These are phyloP conservation scores for Maudiozyma bulderi DNA, from an alignment of 805 yeast genomes.

Conservation along the genomic window DNA sequence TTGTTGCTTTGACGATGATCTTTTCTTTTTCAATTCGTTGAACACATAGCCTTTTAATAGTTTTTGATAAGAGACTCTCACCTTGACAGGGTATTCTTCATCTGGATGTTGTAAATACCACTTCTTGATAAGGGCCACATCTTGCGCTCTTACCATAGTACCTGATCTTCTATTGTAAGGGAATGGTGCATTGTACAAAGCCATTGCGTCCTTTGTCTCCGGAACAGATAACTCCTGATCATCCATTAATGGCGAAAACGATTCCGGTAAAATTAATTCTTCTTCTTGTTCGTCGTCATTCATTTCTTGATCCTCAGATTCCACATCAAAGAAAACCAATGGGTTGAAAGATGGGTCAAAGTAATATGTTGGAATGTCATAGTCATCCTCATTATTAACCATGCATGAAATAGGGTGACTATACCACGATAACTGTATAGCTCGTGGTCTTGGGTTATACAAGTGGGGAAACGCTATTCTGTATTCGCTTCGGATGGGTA, in stretches of 20 bases:
- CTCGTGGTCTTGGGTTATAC: constrained; percentile 67
- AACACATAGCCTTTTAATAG: constrained; percentile 66
- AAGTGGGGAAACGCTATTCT: constrained; percentile 78
- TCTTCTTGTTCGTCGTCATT: constrained; percentile 23
- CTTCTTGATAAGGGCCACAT: constrained; percentile 70
- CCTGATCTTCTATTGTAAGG: constrained; percentile 80
- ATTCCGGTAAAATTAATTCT: constrained; percentile 34
- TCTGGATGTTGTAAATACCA: constrained; percentile 74
- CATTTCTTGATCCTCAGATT: constrained; percentile 6
- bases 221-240: constrained; percentile 38
- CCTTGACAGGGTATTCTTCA: constrained; percentile 58
- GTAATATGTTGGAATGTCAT: constrained; percentile 45
- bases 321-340: constrained; percentile 29
- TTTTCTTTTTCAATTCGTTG: constrained; percentile 51
- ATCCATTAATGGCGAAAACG: constrained; percentile 44
- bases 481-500: constrained; percentile 71
- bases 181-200: constrained; percentile 69
- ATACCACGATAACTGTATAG: constrained; percentile 54
- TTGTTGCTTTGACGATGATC: constrained; percentile 36
- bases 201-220: constrained; percentile 47
- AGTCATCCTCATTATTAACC: constrained; percentile 33
- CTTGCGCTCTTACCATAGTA: constrained; percentile 70
- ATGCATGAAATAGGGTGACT: constrained; percentile 51
- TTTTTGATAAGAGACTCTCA: constrained; percentile 81
- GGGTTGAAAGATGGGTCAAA: constrained; percentile 51